Percentiles rank a stretch among this genome's conserved stretches.
These are phyloP conservation scores for Babesia bigemina DNA, from an alignment of 169 alveolate genomes.

Conservation along the genomic window DNA sequence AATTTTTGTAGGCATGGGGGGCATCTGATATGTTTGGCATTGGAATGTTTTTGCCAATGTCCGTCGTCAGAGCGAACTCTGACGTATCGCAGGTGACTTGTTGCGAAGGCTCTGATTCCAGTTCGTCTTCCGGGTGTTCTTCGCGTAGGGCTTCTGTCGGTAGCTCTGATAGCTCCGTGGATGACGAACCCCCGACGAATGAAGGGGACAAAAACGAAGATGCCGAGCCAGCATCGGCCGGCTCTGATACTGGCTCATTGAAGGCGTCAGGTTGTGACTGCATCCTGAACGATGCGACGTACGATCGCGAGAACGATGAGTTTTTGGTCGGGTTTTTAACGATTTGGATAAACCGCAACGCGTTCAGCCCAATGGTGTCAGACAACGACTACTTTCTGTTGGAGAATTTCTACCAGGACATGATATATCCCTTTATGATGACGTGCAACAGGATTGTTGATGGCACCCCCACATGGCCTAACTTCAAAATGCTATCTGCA, in stretches of 20 bases:
- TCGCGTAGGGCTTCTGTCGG: background rate
- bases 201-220: background rate
- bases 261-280: background rate
- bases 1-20: conserved; percentile 42
- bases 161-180: background rate
- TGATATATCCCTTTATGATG: conserved; percentile 22
- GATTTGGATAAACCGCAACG: conserved; percentile 31
- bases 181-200: background rate
- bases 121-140: background rate
- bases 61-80: conserved; percentile 8
- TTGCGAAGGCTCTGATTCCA: conserved; percentile 6
- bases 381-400: conserved; percentile 54
- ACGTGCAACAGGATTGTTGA: background rate
- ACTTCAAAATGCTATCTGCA: conserved; percentile 16
- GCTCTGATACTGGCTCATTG: background rate
- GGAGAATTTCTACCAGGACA: conserved; percentile 23
- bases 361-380: conserved; percentile 28
- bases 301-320: conserved; percentile 57
- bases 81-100: conserved; percentile 4
- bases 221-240: background rate
- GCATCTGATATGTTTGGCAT: conserved; percentile 28
- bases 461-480: background rate
- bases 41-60: conserved; percentile 54
- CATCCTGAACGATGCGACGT: conserved; percentile 35
- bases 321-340: conserved; percentile 63